Evolutionary conservation across 768 basidiomycete genomes (phyloP).

Genomic region (Leucocoprinus birnbaumii): DNA sequence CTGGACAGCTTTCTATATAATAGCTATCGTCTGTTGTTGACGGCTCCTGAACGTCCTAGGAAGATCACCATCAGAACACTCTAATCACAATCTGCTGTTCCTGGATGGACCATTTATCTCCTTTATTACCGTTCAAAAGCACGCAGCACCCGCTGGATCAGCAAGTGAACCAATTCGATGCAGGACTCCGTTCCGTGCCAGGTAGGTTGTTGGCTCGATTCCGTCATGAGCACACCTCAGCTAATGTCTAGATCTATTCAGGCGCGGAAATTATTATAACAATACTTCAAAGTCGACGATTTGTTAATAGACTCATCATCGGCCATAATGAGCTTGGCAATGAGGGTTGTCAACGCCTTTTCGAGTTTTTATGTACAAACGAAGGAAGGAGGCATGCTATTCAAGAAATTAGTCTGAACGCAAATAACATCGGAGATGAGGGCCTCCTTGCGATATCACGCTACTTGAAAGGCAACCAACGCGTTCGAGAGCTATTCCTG

Average conservation of each 20-base stretch:
- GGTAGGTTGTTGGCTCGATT: not conserved
- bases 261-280: constrained; percentile 51
- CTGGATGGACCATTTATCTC: too few relatives aligned
- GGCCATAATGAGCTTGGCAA: constrained; percentile 57
- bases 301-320: constrained; percentile 51
- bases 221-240: not conserved
- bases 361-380: constrained; percentile 50
- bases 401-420: constrained; percentile 54
- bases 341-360: constrained; percentile 52
- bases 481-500: constrained; percentile 49
- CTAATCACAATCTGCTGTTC: too few relatives aligned
- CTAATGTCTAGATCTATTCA: constrained; percentile 16
- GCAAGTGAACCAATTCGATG: constrained; percentile 3
- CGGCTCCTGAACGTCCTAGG: too few relatives aligned
- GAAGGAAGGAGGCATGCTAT: constrained; percentile 44
- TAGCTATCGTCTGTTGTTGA: too few relatives aligned
- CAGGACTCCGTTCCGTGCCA: constrained; percentile 6
- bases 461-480: constrained; percentile 45
- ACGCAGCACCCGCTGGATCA: not conserved
- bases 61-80: too few relatives aligned
- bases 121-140: too few relatives aligned
- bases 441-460: constrained; percentile 52
- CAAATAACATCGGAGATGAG: constrained; percentile 50
- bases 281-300: constrained; percentile 40
- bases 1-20: too few relatives aligned